Conservation (phyloP, 2,329 filamentous ascomycete species). For the Tympanopsis confertula region DNA sequence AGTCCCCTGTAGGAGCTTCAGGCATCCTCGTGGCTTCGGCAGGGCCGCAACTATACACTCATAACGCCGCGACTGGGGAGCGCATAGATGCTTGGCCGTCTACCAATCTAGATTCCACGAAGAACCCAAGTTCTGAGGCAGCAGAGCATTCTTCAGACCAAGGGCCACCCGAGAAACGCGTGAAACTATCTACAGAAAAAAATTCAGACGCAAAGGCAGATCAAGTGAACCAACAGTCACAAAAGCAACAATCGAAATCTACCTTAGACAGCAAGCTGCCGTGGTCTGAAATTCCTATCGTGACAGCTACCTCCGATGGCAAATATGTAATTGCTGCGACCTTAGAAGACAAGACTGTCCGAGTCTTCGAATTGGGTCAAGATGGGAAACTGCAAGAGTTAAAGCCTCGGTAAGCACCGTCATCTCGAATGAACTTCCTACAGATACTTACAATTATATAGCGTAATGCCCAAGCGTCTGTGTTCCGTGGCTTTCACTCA, state of each 20-base stretch:
- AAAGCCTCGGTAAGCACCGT: slow-evolving; percentile 53
- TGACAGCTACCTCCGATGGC: slow-evolving; percentile 52
- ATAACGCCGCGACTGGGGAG: background rate
- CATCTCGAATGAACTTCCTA: slow-evolving; percentile 3
- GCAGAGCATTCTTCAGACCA: background rate
- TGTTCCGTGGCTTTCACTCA: slow-evolving; percentile 62
- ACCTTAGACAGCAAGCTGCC: slow-evolving; percentile 13
- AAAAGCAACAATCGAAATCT: too few species aligned
- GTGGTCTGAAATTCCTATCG: slow-evolving; percentile 54
- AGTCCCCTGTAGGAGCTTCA: too few species aligned
- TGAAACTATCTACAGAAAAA: too few species aligned
- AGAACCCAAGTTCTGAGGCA: too few species aligned
- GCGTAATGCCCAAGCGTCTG: slow-evolving; percentile 80
- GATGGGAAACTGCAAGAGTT: slow-evolving; percentile 51
- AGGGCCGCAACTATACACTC: background rate
- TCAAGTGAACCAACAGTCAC: too few species aligned
- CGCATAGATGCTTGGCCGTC: background rate
- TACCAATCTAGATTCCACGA: background rate
- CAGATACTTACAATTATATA: slow-evolving; percentile 17
- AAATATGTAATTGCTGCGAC: slow-evolving; percentile 67
- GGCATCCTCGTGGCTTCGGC: background rate
- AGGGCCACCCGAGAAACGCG: background rate
- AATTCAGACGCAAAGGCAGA: too few species aligned
- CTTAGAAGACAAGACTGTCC: slow-evolving; percentile 81
- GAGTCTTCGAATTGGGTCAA: slow-evolving; percentile 62